Evolutionary conservation across 176 grass and related monocot genomes (phyloP).

Genomic region (Oryza rufipogon): DNA sequence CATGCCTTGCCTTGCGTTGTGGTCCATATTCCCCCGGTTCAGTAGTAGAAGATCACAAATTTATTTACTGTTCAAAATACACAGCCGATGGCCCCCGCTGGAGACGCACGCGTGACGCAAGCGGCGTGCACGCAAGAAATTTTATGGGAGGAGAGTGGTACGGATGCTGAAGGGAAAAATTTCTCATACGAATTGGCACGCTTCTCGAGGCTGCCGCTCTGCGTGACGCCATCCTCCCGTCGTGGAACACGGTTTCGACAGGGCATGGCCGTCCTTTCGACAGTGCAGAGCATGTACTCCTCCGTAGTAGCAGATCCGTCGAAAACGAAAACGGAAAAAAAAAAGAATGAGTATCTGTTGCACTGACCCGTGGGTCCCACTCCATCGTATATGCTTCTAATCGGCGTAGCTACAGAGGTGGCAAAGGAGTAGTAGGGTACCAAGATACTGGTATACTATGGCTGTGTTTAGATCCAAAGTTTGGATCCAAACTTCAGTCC

Average conservation of each 20-base stretch:
- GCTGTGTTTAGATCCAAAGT: too few species aligned
- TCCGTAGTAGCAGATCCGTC: background rate
- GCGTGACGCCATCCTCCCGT: background rate
- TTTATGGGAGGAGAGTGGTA: background rate
- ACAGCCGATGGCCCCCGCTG: background rate
- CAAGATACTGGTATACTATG: too few species aligned
- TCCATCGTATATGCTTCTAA: background rate
- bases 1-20: background rate
- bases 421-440: background rate
- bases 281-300: background rate
- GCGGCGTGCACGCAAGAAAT: background rate
- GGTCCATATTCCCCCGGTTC: background rate
- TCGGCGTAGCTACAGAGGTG: background rate
- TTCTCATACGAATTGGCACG: background rate
- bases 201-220: background rate
- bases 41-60: background rate
- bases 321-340: background rate
- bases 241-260: background rate
- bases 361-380: background rate
- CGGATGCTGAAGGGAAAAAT: background rate
- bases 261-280: background rate
- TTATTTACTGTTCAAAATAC: background rate
- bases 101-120: conserved; percentile 38
- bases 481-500: too few species aligned
- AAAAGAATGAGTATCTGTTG: background rate